phyloP scores from a whole-genome alignment of 2,329 filamentous ascomycete genomes.

The Colletotrichum falcatum region DNA sequence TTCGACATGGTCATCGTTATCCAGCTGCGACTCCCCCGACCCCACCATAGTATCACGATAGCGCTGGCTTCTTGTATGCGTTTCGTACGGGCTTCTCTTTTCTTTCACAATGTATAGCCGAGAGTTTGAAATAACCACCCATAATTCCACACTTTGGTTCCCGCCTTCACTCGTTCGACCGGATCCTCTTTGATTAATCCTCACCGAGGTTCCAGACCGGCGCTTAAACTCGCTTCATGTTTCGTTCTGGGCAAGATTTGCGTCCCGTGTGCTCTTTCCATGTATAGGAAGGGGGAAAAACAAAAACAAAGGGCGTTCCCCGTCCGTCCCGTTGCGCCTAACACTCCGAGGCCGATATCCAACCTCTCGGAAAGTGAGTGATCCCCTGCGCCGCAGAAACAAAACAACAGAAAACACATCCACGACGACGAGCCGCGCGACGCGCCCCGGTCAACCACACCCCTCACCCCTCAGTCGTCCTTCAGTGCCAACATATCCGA shows the following conservation, averaged over 20 bases:
- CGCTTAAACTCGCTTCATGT: background rate
- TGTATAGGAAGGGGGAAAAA: background rate
- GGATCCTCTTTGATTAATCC: too few species aligned
- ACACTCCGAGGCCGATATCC: background rate
- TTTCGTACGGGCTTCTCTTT: background rate
- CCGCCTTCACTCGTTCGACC: background rate
- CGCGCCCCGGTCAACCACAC: background rate
- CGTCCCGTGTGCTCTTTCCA: background rate
- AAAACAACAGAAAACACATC: background rate
- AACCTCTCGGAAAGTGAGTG: background rate
- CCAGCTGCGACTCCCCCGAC: background rate
- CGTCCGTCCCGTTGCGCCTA: background rate
- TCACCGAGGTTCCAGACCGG: background rate
- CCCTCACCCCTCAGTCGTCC: background rate
- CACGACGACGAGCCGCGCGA: background rate
- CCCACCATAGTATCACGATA: background rate
- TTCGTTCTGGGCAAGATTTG: too few species aligned
- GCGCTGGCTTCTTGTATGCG: background rate
- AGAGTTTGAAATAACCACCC: background rate
- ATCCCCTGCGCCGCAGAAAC: background rate
- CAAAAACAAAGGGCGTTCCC: too few species aligned
- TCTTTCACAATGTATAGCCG: background rate
- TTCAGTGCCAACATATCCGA: background rate
- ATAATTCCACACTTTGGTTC: background rate
- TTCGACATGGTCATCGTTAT: background rate